These are phyloP conservation scores for Balakata baccata DNA, from an alignment of 345 rosid genomes.

Conservation along the genomic window DNA sequence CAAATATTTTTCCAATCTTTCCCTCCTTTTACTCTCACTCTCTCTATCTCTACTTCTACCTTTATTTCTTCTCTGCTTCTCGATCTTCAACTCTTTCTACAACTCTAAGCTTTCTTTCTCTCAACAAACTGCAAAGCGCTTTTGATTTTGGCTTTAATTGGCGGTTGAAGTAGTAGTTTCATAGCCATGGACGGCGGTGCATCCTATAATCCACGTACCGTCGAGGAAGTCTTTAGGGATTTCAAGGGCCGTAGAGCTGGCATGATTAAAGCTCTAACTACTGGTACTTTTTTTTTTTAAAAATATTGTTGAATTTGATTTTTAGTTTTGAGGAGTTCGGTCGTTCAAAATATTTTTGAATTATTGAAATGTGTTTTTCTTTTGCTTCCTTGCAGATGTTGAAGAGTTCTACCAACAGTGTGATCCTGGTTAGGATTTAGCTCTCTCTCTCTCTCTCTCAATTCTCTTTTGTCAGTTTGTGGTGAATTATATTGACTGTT, in stretches of 20 bases:
- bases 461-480: neutral
- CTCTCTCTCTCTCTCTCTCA: neutral
- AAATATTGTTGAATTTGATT: neutral
- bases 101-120: neutral
- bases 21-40: constrained; percentile 13
- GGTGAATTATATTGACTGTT: neutral
- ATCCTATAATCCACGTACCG: constrained; percentile 26
- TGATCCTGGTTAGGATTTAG: constrained; percentile 25
- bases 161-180: neutral
- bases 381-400: constrained; percentile 21
- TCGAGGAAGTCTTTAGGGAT: constrained; percentile 28
- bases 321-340: neutral
- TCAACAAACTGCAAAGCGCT: neutral
- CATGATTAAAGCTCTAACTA: constrained; percentile 24
- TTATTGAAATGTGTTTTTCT: neutral
- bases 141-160: neutral
- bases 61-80: neutral
- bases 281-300: constrained; percentile 5
- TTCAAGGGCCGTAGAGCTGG: constrained; percentile 29
- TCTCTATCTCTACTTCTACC: neutral
- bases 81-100: constrained; percentile 1
- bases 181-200: constrained; percentile 20
- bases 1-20: constrained; percentile 16
- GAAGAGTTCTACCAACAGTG: constrained; percentile 29
- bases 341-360: neutral